Conservation (phyloP, 139 green algal species). For the Limnomonas spitsbergensis region DNA sequence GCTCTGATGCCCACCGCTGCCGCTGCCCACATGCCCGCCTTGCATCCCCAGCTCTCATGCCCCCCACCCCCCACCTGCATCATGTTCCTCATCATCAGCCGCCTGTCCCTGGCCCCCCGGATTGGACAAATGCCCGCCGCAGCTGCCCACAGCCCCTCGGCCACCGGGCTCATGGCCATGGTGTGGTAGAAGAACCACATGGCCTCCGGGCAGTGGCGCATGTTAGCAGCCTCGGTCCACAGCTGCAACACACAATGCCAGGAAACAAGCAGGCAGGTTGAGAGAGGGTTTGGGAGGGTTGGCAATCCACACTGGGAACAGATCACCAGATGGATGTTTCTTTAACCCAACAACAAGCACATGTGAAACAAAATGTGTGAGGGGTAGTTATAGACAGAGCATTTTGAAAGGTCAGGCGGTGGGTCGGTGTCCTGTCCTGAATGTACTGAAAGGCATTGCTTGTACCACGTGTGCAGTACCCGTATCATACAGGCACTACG, state of each 20-base stretch:
- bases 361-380: neutral
- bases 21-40: no score
- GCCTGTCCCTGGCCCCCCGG: neutral
- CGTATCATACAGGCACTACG: neutral
- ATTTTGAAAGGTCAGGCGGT: no score
- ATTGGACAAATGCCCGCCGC: neutral
- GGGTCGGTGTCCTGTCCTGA: no score
- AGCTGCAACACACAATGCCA: neutral
- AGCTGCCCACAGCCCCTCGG: neutral
- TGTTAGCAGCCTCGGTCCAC: slow-evolving; percentile 66
- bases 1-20: no score
- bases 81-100: slow-evolving; percentile 7
- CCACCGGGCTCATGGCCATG: slow-evolving; percentile 3
- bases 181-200: slow-evolving; percentile 76
- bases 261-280: neutral
- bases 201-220: slow-evolving; percentile 71
- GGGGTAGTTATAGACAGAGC: no score
- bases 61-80: neutral
- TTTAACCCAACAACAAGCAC: neutral
- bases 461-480: no score
- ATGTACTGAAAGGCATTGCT: no score
- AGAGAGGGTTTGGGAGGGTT: neutral
- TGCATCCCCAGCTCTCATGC: no score
- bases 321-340: no score
- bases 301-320: no score